Evolutionary conservation across 2,329 filamentous ascomycete species (phyloP).

Genomic region (Fusarium tjaetaba): DNA sequence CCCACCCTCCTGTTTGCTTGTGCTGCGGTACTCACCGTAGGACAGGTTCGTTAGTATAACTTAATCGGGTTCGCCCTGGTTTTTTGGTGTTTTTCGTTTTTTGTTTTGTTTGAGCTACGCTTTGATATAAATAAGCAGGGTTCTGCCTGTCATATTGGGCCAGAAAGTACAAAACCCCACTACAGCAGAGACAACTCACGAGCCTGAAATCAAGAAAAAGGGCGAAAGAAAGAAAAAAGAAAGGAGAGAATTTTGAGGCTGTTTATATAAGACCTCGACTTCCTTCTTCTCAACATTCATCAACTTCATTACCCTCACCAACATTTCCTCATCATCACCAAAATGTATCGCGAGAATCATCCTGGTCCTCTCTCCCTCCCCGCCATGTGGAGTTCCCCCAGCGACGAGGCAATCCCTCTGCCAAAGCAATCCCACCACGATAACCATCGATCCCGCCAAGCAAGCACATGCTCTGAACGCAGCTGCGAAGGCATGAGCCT

Average conservation of each 20-base stretch:
- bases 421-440: slow-evolving; percentile 24
- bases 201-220: slow-evolving; percentile 18
- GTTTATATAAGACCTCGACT: slow-evolving; percentile 14
- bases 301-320: background rate
- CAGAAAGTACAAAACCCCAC: slow-evolving; percentile 24
- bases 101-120: background rate
- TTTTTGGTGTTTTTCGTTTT: background rate
- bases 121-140: slow-evolving; percentile 27
- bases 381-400: slow-evolving; percentile 30
- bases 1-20: background rate
- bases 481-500: slow-evolving; percentile 48
- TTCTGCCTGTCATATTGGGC: slow-evolving; percentile 29
- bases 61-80: background rate
- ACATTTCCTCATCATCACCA: background rate
- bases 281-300: background rate
- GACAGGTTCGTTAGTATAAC: slow-evolving; percentile 1
- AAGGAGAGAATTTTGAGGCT: background rate
- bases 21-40: slow-evolving; percentile 20
- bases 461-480: slow-evolving; percentile 45
- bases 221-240: background rate
- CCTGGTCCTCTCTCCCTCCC: slow-evolving; percentile 35
- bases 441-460: slow-evolving; percentile 32
- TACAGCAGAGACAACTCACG: slow-evolving; percentile 40
- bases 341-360: slow-evolving; percentile 39
- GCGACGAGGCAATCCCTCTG: slow-evolving; percentile 23